Conservation (phyloP, 495 filamentous ascomycete genomes). For the Aspergillus conjunctus region DNA sequence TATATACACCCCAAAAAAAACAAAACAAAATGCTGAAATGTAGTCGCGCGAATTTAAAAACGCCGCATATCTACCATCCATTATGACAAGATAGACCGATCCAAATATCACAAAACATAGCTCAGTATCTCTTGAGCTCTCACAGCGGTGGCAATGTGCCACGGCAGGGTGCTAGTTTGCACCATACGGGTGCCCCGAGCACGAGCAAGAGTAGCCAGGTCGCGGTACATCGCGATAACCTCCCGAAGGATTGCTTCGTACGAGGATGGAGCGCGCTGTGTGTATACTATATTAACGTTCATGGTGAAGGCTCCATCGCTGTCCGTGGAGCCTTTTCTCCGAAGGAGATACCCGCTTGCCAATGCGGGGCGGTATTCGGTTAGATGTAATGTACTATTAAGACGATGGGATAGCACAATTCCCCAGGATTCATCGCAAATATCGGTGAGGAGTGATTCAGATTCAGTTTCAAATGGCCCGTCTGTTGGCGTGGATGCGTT, state of each 20-base stretch:
- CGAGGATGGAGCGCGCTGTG: slow-evolving; percentile 42
- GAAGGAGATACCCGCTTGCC: slow-evolving; percentile 74
- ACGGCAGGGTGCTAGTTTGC: slow-evolving; percentile 68
- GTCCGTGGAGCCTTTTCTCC: slow-evolving; percentile 63
- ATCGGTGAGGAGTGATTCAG: slow-evolving; percentile 75
- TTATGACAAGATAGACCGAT: slow-evolving; percentile 1
- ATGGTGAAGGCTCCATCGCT: slow-evolving; percentile 65
- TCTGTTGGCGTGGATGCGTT: slow-evolving; percentile 62
- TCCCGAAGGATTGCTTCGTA: slow-evolving; percentile 69
- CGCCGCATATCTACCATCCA: slow-evolving; percentile 26
- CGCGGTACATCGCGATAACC: slow-evolving; percentile 72
- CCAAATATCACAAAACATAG: slow-evolving; percentile 42
- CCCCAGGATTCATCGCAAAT: slow-evolving; percentile 80
- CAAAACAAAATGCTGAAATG: background rate
- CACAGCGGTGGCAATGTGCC: slow-evolving; percentile 82
- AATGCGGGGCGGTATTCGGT: slow-evolving; percentile 66
- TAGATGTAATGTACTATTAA: slow-evolving; percentile 65
- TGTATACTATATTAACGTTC: slow-evolving; percentile 67
- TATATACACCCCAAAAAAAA: slow-evolving; percentile 19
- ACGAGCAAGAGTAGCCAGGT: slow-evolving; percentile 72
- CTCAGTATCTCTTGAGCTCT: slow-evolving; percentile 57
- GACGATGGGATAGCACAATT: slow-evolving; percentile 69
- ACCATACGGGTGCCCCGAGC: slow-evolving; percentile 65
- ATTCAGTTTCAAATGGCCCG: slow-evolving; percentile 59
- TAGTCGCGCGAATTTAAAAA: slow-evolving; percentile 9